These are phyloP conservation scores for Mortierella sp. DNA, from an alignment of 371 early-diverging fungal genomes.

Conservation along the genomic window DNA sequence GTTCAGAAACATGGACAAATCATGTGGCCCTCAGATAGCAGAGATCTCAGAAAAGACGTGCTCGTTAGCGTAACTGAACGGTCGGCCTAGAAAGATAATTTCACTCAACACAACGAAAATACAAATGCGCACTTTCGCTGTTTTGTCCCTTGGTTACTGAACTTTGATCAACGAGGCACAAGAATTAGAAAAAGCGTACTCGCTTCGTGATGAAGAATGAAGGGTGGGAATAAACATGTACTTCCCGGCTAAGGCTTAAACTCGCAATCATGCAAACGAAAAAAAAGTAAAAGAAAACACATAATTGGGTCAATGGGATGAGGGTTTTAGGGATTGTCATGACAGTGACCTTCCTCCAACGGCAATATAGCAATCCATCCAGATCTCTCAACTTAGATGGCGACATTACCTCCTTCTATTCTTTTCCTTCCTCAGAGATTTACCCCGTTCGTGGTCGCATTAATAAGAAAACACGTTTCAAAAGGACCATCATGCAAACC, in stretches of 20 bases:
- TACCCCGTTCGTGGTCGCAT: too few relatives aligned
- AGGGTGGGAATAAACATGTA: too few relatives aligned
- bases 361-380: background rate
- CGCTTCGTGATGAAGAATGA: too few relatives aligned
- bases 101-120: background rate
- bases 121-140: background rate
- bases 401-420: background rate
- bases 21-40: background rate
- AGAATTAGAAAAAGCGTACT: too few relatives aligned
- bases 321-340: too few relatives aligned
- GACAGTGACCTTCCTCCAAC: slow-evolving; percentile 4
- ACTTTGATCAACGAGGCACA: too few relatives aligned
- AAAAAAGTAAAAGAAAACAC: background rate
- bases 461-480: too few relatives aligned
- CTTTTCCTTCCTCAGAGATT: too few relatives aligned
- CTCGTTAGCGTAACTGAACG: background rate
- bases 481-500: too few relatives aligned
- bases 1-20: background rate
- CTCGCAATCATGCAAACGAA: slow-evolving; percentile 1
- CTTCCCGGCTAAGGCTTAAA: too few relatives aligned
- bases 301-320: background rate
- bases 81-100: background rate
- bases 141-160: background rate
- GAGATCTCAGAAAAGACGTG: background rate
- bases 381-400: background rate